phyloP scores from a whole-genome alignment of 768 basidiomycete genomes.

The Agaricus bisporus region DNA sequence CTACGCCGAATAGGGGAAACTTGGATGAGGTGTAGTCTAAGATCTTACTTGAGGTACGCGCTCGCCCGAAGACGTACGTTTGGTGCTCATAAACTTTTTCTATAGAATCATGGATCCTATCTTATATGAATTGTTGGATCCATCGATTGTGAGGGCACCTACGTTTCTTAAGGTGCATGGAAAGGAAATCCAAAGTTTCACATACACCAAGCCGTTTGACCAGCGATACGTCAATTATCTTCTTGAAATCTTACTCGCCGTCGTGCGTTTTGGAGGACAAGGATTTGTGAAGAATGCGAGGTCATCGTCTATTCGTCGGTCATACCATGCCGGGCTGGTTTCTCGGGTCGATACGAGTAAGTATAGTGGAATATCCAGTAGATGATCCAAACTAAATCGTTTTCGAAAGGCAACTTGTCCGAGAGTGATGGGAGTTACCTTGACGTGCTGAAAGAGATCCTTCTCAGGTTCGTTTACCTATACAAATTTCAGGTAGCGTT shows the following conservation, averaged over 20 bases:
- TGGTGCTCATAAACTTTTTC: background rate
- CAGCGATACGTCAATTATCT: conserved; percentile 67
- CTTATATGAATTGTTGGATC: conserved; percentile 69
- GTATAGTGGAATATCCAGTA: conserved; percentile 10
- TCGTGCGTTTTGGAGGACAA: conserved; percentile 86
- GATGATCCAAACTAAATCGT: background rate
- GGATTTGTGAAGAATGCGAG: conserved; percentile 77
- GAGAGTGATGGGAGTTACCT: conserved; percentile 64
- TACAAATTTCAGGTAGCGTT: background rate
- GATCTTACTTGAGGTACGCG: conserved; percentile 80
- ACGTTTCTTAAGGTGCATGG: conserved; percentile 49
- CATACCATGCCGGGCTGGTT: conserved; percentile 56
- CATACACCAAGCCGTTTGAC: conserved; percentile 74
- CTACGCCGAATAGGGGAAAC: conserved; percentile 82
- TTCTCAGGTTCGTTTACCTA: conserved; percentile 53
- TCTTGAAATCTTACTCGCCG: conserved; percentile 68
- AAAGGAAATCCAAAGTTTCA: conserved; percentile 58
- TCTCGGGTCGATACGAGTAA: conserved; percentile 58
- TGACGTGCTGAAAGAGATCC: conserved; percentile 66
- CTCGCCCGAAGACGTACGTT: background rate
- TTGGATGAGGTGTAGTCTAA: conserved; percentile 94
- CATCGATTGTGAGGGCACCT: conserved; percentile 49
- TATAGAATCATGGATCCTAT: conserved; percentile 86
- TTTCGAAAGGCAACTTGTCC: conserved; percentile 27
- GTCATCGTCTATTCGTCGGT: conserved; percentile 54